Evolutionary conservation across 2,329 filamentous ascomycete species (phyloP).

Genomic region (Mycosphaerella arachidis): DNA sequence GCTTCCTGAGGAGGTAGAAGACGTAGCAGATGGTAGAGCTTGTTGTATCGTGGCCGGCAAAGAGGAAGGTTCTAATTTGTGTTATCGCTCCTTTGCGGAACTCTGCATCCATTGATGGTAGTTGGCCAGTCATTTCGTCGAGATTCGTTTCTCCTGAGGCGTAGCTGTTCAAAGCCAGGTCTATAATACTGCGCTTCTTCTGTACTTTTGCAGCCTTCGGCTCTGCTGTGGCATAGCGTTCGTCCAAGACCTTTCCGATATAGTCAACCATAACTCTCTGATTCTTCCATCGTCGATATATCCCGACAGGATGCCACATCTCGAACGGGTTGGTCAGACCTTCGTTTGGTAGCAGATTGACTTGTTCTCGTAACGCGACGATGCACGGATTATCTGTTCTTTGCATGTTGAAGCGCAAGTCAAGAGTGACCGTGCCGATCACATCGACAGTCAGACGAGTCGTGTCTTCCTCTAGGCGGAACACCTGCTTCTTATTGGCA

Average conservation of each 20-base stretch:
- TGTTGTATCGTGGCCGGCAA: slow-evolving; percentile 41
- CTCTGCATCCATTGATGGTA: slow-evolving; percentile 26
- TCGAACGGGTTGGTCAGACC: slow-evolving; percentile 11
- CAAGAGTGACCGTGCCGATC: slow-evolving; percentile 39
- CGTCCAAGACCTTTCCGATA: slow-evolving; percentile 31
- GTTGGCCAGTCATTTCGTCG: slow-evolving; percentile 10
- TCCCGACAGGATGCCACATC: slow-evolving; percentile 18
- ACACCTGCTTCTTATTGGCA: slow-evolving; percentile 35
- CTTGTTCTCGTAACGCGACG: slow-evolving; percentile 34
- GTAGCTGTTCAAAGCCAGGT: slow-evolving; percentile 34
- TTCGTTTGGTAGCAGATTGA: slow-evolving; percentile 23
- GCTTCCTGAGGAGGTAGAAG: slow-evolving; percentile 35
- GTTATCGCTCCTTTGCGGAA: slow-evolving; percentile 33
- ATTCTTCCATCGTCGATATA: slow-evolving; percentile 23
- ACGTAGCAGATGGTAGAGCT: slow-evolving; percentile 31
- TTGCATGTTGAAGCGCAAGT: slow-evolving; percentile 37
- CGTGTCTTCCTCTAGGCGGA: slow-evolving; percentile 38
- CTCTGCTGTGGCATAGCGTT: slow-evolving; percentile 30
- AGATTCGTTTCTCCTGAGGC: slow-evolving; percentile 21
- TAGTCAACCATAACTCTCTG: slow-evolving; percentile 13
- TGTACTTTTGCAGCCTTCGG: slow-evolving; percentile 23
- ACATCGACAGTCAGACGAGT: slow-evolving; percentile 41
- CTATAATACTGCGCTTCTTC: slow-evolving; percentile 24
- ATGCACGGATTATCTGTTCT: slow-evolving; percentile 34
- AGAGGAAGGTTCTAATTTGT: slow-evolving; percentile 36